A percentile compares a stretch with the other conserved stretches of the same genome.
phyloP scores from a whole-genome alignment of 345 rosid genomes.

The Eucalyptus rudis region DNA sequence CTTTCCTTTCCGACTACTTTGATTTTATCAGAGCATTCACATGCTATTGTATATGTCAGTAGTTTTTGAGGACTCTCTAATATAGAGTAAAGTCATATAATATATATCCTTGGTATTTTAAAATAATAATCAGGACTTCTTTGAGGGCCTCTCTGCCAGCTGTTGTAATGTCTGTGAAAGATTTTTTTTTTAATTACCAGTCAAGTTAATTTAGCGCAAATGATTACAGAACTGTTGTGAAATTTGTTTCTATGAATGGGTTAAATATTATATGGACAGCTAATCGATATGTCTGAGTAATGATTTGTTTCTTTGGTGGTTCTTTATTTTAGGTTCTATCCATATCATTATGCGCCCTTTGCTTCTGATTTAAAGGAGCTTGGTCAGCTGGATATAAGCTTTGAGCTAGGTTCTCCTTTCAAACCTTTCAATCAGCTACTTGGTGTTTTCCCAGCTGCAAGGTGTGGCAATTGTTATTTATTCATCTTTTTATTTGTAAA shows the following conservation, averaged over 20 bases:
- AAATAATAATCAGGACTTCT: background rate
- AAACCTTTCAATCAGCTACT: constrained; percentile 90
- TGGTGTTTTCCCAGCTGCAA: constrained; percentile 95
- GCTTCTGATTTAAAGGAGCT: constrained; percentile 92
- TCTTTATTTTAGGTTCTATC: constrained; percentile 68
- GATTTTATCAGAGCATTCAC: background rate
- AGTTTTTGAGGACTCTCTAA: background rate
- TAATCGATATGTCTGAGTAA: background rate
- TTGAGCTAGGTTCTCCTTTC: constrained; percentile 73
- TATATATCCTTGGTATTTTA: background rate
- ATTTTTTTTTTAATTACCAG: background rate
- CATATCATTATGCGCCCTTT: constrained; percentile 97
- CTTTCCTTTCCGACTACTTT: background rate
- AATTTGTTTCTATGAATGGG: background rate
- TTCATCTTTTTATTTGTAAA: background rate
- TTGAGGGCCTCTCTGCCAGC: background rate
- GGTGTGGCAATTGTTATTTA: constrained; percentile 21
- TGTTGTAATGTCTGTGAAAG: background rate
- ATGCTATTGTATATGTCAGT: background rate
- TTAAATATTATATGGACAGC: background rate
- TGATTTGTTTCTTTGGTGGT: background rate
- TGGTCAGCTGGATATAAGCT: constrained; percentile 47
- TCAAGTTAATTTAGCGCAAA: background rate
- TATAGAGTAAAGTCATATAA: background rate
- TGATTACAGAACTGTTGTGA: background rate